phyloP scores from a whole-genome alignment of 306 rosid genomes.

The Trifolium fragiferum region DNA sequence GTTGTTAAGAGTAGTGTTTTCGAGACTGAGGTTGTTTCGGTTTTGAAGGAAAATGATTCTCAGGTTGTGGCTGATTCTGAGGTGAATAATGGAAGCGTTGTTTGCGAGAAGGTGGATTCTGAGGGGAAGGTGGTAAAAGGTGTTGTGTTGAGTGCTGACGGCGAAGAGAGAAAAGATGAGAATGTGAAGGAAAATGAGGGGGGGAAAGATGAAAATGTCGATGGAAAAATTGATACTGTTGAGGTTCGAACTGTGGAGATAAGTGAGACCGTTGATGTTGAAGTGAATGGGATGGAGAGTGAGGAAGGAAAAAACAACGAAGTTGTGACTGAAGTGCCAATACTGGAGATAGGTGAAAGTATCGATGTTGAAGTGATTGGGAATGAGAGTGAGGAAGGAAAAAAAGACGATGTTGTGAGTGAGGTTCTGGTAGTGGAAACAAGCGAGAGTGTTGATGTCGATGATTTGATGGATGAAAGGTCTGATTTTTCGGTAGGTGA shows the following conservation, averaged over 20 bases:
- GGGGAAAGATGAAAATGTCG: slow-evolving; percentile 33
- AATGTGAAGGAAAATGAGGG: slow-evolving; percentile 22
- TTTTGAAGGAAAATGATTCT: slow-evolving; percentile 41
- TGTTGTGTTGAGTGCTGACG: slow-evolving; percentile 21
- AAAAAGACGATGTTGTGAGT: neutral
- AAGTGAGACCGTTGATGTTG: slow-evolving; percentile 48
- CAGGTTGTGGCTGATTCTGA: slow-evolving; percentile 51
- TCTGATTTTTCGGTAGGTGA: slow-evolving; percentile 61
- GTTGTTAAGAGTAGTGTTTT: slow-evolving; percentile 46
- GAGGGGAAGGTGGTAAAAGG: slow-evolving; percentile 24
- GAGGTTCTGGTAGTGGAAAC: slow-evolving; percentile 55
- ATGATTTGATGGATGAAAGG: slow-evolving; percentile 44
- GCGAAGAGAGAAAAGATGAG: slow-evolving; percentile 24
- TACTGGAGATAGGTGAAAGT: slow-evolving; percentile 44
- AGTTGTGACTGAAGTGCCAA: slow-evolving; percentile 47
- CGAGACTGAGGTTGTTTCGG: slow-evolving; percentile 42
- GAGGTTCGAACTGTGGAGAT: slow-evolving; percentile 53
- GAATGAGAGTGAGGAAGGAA: slow-evolving; percentile 31
- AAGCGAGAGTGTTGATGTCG: slow-evolving; percentile 49
- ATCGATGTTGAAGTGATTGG: slow-evolving; percentile 43
- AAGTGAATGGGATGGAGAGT: slow-evolving; percentile 10
- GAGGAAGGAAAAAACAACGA: slow-evolving; percentile 36
- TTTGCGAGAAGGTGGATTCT: slow-evolving; percentile 41
- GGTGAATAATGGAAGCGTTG: slow-evolving; percentile 37
- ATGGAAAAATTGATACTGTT: slow-evolving; percentile 37